Conservation (phyloP, 169 alveolate genomes). For the Pseudocohnilembus persalinus region DNA sequence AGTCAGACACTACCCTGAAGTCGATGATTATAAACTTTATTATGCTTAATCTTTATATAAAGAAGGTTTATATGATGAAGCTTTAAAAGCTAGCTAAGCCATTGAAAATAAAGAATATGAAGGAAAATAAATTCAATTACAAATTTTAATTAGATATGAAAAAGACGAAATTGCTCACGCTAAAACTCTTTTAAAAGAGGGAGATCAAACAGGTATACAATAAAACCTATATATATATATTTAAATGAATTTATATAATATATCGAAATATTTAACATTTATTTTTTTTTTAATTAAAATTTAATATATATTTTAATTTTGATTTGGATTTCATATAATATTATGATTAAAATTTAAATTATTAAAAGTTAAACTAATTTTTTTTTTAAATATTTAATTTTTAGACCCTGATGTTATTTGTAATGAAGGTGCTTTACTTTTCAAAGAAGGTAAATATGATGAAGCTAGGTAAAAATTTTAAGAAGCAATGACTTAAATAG, state of each 20-base stretch:
- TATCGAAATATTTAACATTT: not conserved
- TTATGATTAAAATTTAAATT: too few species aligned
- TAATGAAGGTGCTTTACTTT: constrained; percentile 79
- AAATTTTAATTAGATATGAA: constrained; percentile 82
- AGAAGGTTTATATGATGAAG: constrained; percentile 77
- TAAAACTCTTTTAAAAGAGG: constrained; percentile 61
- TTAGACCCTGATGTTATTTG: constrained; percentile 71
- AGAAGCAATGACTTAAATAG: constrained; percentile 81
- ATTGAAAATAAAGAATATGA: constrained; percentile 61
- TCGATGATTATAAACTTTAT: constrained; percentile 76
- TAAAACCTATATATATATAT: too few species aligned
- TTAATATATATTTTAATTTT: too few species aligned
- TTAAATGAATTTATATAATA: too few species aligned
- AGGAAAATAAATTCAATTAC: constrained; percentile 61
- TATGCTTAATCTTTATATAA: constrained; percentile 80
- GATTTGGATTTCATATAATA: too few species aligned
- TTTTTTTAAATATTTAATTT: too few species aligned
- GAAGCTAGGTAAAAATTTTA: constrained; percentile 83
- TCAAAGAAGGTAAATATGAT: constrained; percentile 81
- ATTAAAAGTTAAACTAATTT: too few species aligned
- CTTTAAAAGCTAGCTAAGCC: constrained; percentile 62
- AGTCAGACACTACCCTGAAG: constrained; percentile 76
- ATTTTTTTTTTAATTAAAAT: too few species aligned
- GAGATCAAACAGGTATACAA: constrained; percentile 45
- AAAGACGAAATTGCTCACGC: constrained; percentile 81